Base-by-base conservation (phyloP, 2,329 filamentous ascomycete genomes). In the Aspergillus oerlinghausenensis region DNA sequence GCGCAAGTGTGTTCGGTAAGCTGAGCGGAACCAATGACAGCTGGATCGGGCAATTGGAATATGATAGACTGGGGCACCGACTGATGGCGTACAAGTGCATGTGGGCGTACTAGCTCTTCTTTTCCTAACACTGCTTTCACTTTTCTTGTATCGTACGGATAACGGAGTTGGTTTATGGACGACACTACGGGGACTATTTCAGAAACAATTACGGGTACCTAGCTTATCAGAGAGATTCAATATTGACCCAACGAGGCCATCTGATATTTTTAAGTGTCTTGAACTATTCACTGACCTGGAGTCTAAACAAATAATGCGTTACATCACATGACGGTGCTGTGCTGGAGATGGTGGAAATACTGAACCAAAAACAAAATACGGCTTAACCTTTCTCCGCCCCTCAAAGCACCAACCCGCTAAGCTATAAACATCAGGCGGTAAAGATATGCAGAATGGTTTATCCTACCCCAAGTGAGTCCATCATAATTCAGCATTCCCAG, bases 1-100 rank as follows among this genome's bases (percentile, higher is more conserved):
- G 94, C 3, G 94, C 90, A 0, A 96, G 92, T 70, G 92, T 99
- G 17, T 99, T 97, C 79, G 92, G 91, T 2, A 92, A 96, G 77
- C 78, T 97, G 65, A 84, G 87, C 58, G 79, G 79, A 49, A 92
- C 91, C 17, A 97, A 97, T 75, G 94, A 99, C 73, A 94, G 89
- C 67, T 99, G 94, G 94, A 90, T 97, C 68, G 88, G 88, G 14
- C 84, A 85, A 49, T 81, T 88, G 66, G 93, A 97, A 79, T 97
- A 93, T 75, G 92, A 97, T 77, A 84, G 90, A 57, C 72, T 97
- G 54, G 93, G 92, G 3, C 83, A 86, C 58, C 84, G 94, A 68
- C 82, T 93, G 57, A 77, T 99, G 71, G 90, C 92, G 63, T 90
- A 94, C 75, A 96, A 95, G 80, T 82, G 81, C 66, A 83, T 85